Conservation (phyloP, 1,284 basidiomycete species). For the Puccinia novopanici region DNA sequence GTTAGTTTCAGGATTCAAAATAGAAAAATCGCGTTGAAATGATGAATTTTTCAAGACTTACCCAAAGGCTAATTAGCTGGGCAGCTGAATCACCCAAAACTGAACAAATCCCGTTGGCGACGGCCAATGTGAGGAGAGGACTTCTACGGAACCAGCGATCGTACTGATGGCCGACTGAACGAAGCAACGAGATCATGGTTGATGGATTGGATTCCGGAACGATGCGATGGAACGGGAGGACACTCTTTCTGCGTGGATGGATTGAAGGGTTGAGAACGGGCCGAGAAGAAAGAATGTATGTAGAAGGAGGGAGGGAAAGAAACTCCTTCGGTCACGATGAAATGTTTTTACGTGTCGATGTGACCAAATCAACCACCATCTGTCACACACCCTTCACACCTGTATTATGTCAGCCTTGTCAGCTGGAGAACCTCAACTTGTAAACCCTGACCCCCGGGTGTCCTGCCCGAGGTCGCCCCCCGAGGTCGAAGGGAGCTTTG, state of each 20-base stretch:
- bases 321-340: not conserved
- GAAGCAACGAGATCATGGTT: constrained; percentile 31
- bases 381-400: no score
- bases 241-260: not conserved
- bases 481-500: no score
- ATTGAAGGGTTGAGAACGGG: not conserved
- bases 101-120: constrained; percentile 40
- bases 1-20: not conserved
- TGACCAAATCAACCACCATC: not conserved
- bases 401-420: no score
- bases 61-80: constrained; percentile 38
- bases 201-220: not conserved
- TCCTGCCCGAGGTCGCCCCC: no score
- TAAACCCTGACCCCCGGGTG: no score
- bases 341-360: not conserved
- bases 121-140: constrained; percentile 25
- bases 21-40: not conserved
- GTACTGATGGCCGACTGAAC: constrained; percentile 28
- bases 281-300: not conserved
- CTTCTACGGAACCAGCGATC: constrained; percentile 39
- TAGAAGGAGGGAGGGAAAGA: not conserved
- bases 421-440: no score
- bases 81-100: constrained; percentile 34
- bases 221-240: not conserved
- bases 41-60: not conserved